phyloP scores from a whole-genome alignment of 345 rosid species.

The Passiflora organensis region DNA sequence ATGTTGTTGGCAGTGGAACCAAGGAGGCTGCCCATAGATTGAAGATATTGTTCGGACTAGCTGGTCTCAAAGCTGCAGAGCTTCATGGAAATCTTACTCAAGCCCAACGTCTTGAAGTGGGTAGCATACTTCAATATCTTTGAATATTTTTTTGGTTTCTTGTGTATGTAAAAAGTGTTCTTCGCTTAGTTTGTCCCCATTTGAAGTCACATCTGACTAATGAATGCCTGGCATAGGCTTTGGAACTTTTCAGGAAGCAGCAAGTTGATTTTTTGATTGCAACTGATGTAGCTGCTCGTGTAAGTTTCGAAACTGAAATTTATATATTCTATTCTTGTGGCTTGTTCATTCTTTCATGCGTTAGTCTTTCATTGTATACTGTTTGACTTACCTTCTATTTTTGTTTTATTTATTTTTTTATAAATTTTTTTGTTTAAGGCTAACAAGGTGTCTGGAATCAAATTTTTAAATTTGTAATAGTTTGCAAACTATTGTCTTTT shows the following conservation, averaged over 20 bases:
- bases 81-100: constrained; percentile 99
- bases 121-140: constrained; percentile 22
- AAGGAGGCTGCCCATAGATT: constrained; percentile 93
- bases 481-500: too few relatives aligned
- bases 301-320: constrained; percentile 32
- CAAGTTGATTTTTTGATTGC: constrained; percentile 90
- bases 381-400: too few relatives aligned
- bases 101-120: constrained; percentile 91
- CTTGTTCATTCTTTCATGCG: neutral
- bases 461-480: too few relatives aligned
- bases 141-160: neutral
- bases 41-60: constrained; percentile 85
- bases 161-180: neutral
- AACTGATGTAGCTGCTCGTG: constrained; percentile 96
- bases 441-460: too few relatives aligned
- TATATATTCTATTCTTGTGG: neutral
- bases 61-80: constrained; percentile 85
- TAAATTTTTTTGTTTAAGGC: too few relatives aligned
- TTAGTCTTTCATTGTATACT: too few relatives aligned
- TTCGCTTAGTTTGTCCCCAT: neutral
- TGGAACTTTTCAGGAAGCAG: constrained; percentile 90
- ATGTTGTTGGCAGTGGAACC: constrained; percentile 65
- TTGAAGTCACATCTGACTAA: constrained; percentile 7
- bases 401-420: too few relatives aligned
- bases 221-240: constrained; percentile 47